Evolutionary conservation across 2,329 filamentous ascomycete species (phyloP).

Genomic region (Podosphaera xanthii): DNA sequence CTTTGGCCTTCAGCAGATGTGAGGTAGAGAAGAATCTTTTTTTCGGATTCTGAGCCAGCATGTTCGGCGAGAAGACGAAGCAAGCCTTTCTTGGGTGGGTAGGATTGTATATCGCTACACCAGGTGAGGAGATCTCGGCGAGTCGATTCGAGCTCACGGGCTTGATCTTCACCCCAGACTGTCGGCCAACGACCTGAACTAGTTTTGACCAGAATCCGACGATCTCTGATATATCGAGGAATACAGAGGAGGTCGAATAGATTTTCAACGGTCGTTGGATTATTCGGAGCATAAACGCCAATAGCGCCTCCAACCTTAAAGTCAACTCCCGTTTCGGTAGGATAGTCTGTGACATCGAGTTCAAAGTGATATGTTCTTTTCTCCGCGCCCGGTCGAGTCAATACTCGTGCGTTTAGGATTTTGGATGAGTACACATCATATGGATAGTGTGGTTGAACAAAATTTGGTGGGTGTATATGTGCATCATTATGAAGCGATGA

Average conservation of each 20-base stretch:
- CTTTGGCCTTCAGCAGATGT: constrained; percentile 79
- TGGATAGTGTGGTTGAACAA: constrained; percentile 84
- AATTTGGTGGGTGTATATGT: constrained; percentile 53
- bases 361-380: constrained; percentile 97
- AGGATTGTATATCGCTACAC: constrained; percentile 86
- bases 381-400: constrained; percentile 73
- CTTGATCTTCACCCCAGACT: constrained; percentile 81
- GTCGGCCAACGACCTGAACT: constrained; percentile 78
- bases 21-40: constrained; percentile 69
- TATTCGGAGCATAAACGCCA: constrained; percentile 77
- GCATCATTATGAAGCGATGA: constrained; percentile 25
- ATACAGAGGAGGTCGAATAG: constrained; percentile 64
- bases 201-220: constrained; percentile 59
- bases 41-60: constrained; percentile 57
- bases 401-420: constrained; percentile 60
- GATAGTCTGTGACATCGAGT: constrained; percentile 87
- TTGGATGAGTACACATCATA: constrained; percentile 83
- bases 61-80: constrained; percentile 72
- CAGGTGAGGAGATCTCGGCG: constrained; percentile 81
- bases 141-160: constrained; percentile 72
- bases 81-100: constrained; percentile 70
- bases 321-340: constrained; percentile 60
- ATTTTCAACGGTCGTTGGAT: constrained; percentile 52
- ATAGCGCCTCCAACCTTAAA: constrained; percentile 95
- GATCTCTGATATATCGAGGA: constrained; percentile 63